phyloP scores from a whole-genome alignment of 768 basidiomycete genomes.

The Hysterangium stoloniferum region DNA sequence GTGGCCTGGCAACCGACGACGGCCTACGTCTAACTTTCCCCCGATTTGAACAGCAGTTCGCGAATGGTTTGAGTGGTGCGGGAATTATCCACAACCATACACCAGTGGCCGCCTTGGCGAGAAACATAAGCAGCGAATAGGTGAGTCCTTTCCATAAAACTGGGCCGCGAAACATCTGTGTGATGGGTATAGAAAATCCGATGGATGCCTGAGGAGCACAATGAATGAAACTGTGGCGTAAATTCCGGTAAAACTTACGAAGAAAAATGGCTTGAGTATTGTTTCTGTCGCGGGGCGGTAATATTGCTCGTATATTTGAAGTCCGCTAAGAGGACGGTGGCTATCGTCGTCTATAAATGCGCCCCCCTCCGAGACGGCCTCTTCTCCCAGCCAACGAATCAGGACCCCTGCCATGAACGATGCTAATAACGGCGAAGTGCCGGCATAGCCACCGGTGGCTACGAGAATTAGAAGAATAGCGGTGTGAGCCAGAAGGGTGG shows the following conservation, averaged over 20 bases:
- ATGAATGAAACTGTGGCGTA: neutral
- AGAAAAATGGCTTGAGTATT: constrained; percentile 56
- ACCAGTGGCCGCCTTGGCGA: constrained; percentile 45
- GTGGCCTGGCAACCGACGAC: too few relatives aligned
- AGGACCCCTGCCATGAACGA: neutral
- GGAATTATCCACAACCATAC: constrained; percentile 26
- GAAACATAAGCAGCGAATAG: constrained; percentile 49
- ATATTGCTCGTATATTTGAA: constrained; percentile 19
- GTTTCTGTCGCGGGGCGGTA: constrained; percentile 31
- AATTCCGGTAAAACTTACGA: constrained; percentile 28
- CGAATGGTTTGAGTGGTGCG: neutral
- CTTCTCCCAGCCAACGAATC: constrained; percentile 1
- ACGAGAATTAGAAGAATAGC: constrained; percentile 2
- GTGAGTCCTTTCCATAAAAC: constrained; percentile 49
- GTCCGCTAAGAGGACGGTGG: neutral
- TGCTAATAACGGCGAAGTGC: neutral
- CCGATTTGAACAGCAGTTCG: too few relatives aligned
- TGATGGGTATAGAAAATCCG: constrained; percentile 48
- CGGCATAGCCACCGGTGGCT: neutral
- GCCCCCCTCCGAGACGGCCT: too few relatives aligned
- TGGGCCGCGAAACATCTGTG: constrained; percentile 29
- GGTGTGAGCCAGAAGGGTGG: neutral
- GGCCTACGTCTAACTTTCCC: too few relatives aligned
- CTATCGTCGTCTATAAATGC: too few relatives aligned
- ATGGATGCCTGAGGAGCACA: constrained; percentile 35